phyloP scores from a whole-genome alignment of 805 yeast species.

The Yarrowia bubula region DNA sequence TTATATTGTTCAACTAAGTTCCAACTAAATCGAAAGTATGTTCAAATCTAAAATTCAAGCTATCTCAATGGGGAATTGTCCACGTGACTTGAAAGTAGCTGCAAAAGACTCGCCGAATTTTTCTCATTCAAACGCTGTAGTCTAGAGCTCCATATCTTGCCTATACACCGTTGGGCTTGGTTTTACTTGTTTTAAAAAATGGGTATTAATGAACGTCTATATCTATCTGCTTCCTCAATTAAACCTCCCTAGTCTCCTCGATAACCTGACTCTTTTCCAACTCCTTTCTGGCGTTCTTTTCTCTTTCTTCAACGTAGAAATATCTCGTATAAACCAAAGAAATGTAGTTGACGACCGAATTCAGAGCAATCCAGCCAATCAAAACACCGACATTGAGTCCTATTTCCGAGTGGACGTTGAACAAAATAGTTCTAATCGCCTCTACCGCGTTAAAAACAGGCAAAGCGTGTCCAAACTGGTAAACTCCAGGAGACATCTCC shows the following conservation, averaged over 20 bases:
- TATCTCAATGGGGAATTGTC: too few species aligned
- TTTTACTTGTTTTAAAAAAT: too few species aligned
- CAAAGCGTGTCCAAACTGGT: slow-evolving; percentile 62
- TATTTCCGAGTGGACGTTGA: slow-evolving; percentile 54
- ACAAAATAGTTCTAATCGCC: slow-evolving; percentile 56
- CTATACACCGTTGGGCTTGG: too few species aligned
- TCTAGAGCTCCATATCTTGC: too few species aligned
- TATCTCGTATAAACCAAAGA: neutral
- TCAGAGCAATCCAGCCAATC: slow-evolving; percentile 58
- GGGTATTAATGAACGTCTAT: too few species aligned
- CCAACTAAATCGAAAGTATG: too few species aligned
- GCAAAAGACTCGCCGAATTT: too few species aligned
- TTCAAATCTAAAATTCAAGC: too few species aligned
- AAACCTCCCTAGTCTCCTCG: neutral
- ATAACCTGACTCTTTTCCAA: slow-evolving; percentile 4
- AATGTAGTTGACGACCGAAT: slow-evolving; percentile 31
- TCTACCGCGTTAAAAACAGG: slow-evolving; percentile 69
- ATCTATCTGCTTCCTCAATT: neutral
- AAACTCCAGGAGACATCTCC: slow-evolving; percentile 56
- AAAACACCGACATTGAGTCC: slow-evolving; percentile 63
- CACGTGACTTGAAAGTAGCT: too few species aligned
- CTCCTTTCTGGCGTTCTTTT: neutral
- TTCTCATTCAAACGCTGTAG: too few species aligned
- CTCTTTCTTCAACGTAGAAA: slow-evolving; percentile 3
- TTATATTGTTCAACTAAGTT: too few species aligned